Evolutionary conservation across 306 rosid species (phyloP), one percentile per base, ranked within the genome.

Genomic region (Vigna reflexopilosa): DNA sequence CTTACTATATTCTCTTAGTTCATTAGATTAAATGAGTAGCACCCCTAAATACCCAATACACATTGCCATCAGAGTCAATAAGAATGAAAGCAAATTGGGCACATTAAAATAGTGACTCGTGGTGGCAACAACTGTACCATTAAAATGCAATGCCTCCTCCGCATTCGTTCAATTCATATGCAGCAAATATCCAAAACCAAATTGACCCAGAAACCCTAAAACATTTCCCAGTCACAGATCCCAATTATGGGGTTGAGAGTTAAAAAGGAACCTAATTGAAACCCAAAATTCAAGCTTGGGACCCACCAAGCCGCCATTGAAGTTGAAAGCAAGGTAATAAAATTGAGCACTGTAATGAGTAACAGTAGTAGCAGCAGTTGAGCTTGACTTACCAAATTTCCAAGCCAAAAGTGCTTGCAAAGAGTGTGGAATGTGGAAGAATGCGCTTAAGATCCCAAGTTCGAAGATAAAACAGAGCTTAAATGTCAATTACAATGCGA

Each of bases 151-250:
- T 67, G 77, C 54, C 73, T 16, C 48, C 70, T 16, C 48, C 38
- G 70, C 66, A 76, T 73, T 55, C 67, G 66, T 72, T 30, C 67
- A 61, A 59, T 28, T 77, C 75, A 59, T 56, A 66, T 20, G 72
- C 48, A 75, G 70, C 13, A 70, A 64, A 72, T 51, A 70, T 64
- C 74, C 61, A 72, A 24, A 82, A 84, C 52, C 59, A 85, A 84
- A 61, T 71, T 81, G 80, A 77, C 30, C 72, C 63, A 32, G 24
- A 87, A 90, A 89, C 91, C 91, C 93, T 89, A 90, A 83, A 83
- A 81, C 70, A 34, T 28, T 40, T 28, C 42, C 38, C 63, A 42
- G 26, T 68, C 19, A 16, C 71, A 83, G 50, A 77, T 83, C 84
- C 71, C 50, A 75, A 61, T 67, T 79, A 32, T 28, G 61, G 30